Base-by-base conservation (phyloP, 2,329 filamentous ascomycete genomes). In the Drechslerella dactyloides region DNA sequence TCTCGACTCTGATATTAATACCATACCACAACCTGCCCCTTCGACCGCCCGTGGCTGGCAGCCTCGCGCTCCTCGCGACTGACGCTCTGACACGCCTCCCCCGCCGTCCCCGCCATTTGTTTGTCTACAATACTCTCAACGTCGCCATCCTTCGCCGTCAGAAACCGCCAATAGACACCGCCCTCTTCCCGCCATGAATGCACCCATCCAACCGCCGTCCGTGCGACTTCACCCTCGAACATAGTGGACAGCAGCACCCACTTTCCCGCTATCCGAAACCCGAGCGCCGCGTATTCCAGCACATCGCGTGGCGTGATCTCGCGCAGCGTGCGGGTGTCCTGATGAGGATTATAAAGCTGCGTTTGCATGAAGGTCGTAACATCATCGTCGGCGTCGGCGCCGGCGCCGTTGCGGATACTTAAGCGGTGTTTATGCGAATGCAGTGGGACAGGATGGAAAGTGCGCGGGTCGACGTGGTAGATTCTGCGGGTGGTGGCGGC, bases 121-220 rank as follows among this genome's bases (percentile, higher is more conserved):
- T 51, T 4, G 3, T 17, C 11, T 19, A 51, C 4, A 21, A 51
- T 51, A 6, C 21, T 17, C 46, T 10, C 46, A 13, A 51, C 21
- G 6, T 51, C 46, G 4, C 21, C 46, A 51, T 51, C 46, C 46
- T 15, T 17, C 7, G 17, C n/a, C 46, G 46, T 51, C 46, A 51
- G n/a, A 53, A 30, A 53, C 50, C 24, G 50, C 50, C 46, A 51
- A 13, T 13, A 7, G 7, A 13, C 7, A 17, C 19, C 17, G 4
- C 2, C 46, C 17, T 7, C 11, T 27, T 17, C 46, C 19, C 19
- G 11, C 46, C 23, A 21, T 4, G 4, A 2, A 3, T 19, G 17
- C 21, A 51, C 19, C 46, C 46, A 51, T 4, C 46, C 46, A 3
- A 51, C 46, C 6, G 46, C 21, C 46, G 46, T 51, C 2, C 6